A percentile compares a stretch with the other conserved stretches of the same genome.
These are phyloP conservation scores for Fusarium sp. DNA, from an alignment of 2,329 filamentous ascomycete genomes.

Conservation along the genomic window DNA sequence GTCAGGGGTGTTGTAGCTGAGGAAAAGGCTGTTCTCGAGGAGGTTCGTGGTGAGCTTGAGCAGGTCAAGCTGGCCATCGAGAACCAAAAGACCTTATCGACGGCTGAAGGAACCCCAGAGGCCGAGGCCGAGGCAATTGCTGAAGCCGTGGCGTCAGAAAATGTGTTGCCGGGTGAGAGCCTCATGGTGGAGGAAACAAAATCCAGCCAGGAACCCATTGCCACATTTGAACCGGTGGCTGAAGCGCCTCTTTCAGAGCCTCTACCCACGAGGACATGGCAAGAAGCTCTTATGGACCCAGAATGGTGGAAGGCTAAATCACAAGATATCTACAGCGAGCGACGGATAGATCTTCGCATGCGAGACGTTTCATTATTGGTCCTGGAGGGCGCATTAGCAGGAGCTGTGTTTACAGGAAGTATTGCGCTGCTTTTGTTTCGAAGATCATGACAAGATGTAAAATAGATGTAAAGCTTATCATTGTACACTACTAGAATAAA, in stretches of 20 bases:
- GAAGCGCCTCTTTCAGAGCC: constrained; percentile 3
- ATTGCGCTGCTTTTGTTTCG: constrained; percentile 61
- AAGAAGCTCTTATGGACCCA: constrained; percentile 55
- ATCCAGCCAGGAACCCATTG: constrained; percentile 2
- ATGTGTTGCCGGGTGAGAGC: constrained; percentile 3
- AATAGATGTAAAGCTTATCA: constrained; percentile 23
- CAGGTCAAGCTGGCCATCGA: constrained; percentile 47
- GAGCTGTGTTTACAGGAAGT: constrained; percentile 69
- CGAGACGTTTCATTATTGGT: constrained; percentile 76
- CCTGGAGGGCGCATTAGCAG: constrained; percentile 73
- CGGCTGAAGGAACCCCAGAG: constrained; percentile 15
- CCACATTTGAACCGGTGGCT: constrained; percentile 5
- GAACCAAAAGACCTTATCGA: constrained; percentile 36
- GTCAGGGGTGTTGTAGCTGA: constrained; percentile 86
- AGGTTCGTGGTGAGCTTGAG: constrained; percentile 57
- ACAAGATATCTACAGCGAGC: constrained; percentile 73
- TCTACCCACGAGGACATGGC: constrained; percentile 50
- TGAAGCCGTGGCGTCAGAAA: constrained; percentile 15
- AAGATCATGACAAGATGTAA: constrained; percentile 40
- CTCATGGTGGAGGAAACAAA: not conserved
- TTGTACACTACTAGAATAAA: constrained; percentile 37
- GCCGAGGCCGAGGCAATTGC: not conserved
- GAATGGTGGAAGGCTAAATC: constrained; percentile 60
- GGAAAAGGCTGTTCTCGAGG: constrained; percentile 68
- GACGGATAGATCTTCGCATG: constrained; percentile 71